Conservation (phyloP, 1,139 yeast genomes). For the Suhomyces kunorum region DNA sequence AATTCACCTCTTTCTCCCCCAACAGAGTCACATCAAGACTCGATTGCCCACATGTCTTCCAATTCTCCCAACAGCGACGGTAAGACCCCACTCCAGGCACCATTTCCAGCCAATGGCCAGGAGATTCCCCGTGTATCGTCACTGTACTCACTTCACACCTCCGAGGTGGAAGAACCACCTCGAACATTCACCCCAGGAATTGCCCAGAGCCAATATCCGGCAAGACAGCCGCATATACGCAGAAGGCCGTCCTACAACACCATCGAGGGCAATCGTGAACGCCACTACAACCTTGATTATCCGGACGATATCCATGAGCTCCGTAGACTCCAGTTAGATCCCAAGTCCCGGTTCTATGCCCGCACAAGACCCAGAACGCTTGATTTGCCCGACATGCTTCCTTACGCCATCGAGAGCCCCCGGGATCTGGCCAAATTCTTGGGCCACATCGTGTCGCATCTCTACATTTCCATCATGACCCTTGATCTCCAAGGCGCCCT, state of each 20-base stretch:
- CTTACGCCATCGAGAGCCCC: conserved; percentile 73
- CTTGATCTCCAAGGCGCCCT: conserved; percentile 75
- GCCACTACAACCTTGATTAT: conserved; percentile 57
- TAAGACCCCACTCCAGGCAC: conserved; percentile 18
- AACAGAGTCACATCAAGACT: neutral
- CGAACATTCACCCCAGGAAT: conserved; percentile 11
- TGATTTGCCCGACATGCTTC: conserved; percentile 63
- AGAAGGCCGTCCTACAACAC: conserved; percentile 41
- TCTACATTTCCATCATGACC: conserved; percentile 76
- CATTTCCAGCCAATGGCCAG: conserved; percentile 22
- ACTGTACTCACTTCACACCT: conserved; percentile 4
- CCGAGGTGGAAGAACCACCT: conserved; percentile 8
- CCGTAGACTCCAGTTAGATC: conserved; percentile 44
- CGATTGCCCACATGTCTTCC: neutral
- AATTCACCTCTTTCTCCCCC: neutral
- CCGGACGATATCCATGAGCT: conserved; percentile 52
- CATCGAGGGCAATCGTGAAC: conserved; percentile 41
- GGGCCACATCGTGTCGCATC: conserved; percentile 73
- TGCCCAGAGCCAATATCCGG: neutral
- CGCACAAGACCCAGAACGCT: conserved; percentile 55
- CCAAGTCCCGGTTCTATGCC: conserved; percentile 57
- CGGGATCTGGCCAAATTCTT: conserved; percentile 73
- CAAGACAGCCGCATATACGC: conserved; percentile 1
- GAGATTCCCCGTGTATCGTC: conserved; percentile 13
- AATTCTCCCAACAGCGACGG: neutral